Base-by-base conservation (phyloP, 1,139 yeast species). In the Citeromyces siamensis region DNA sequence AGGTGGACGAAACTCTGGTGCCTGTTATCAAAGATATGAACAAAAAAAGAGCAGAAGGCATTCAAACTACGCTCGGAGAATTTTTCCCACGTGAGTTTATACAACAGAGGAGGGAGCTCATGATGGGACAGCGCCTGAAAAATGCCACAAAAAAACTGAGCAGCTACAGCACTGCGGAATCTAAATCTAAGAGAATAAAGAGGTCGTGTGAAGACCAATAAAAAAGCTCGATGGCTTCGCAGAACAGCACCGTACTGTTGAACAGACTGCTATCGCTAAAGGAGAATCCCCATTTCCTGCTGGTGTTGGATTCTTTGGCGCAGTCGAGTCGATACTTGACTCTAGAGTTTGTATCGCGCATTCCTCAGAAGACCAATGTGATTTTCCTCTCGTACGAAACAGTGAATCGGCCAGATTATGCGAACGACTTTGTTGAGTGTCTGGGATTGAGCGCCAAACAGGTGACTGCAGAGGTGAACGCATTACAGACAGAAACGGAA, bases 1-100 rank as follows among this genome's bases (percentile, higher is more conserved):
- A 72, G 41, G 79, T 86, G 2, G 95, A 90, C 50, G 93, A 85
- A 49, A 77, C 86, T 5, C 62, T 93, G 55, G 68, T 88, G n/a
- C 99, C 98, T 2, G 72, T 93, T 41, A 78, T 93, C 14, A 68
- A 78, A 47, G 90, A 79, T 46, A 69, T 86, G 61, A 85, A 84
- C 53, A 68, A 69, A 39, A 66, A 67, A 37, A 52, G 55, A 38
- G 50, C 58, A 5, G 68, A 65, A 41, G 72, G 72, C 1, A 56
- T 63, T 7, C 80, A 73, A 44, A 53, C 71, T 0, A 68, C 74
- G 0, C 59, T 73, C 32, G 70, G 70, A 13, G 78, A 72, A 47
- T 73, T 71, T 47, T 71, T 70, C 51, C 72, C 75, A 0, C 66
- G 60, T 34, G 72, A 68, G 37, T 56, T 59, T 37, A 59, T 67